Base-by-base conservation (phyloP, 192 early-diverging fungal species). In the Backusella australiensis region DNA sequence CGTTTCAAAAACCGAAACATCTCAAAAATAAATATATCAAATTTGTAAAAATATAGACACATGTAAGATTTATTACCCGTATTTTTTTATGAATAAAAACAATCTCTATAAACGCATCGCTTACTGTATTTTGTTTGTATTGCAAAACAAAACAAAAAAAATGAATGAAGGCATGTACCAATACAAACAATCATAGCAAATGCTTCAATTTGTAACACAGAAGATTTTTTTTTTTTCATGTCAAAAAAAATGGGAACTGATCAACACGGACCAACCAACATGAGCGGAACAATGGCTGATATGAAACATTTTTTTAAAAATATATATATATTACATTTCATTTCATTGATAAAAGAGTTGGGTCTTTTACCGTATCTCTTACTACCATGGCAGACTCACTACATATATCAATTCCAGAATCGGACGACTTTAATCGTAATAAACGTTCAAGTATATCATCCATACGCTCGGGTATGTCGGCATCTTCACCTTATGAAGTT, bases 1-100 rank as follows among this genome's bases (percentile, higher is more conserved):
- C 53, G 53, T 59, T 59, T 59, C 53, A 26, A 59, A 59, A 59
- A 59, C 53, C 23, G 53, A 59, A 59, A 59, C 53, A 59, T 59
- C 53, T 59, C n/a, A 59, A 59, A 59, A 59, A 59, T 53, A 19
- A 49, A 49, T n/a, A 49, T 49, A 19, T 19, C 17, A 17, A n/a
- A 19, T 49, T 49, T 49, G 19, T 49, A 49, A 44, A 17, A 44
- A 15, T 44, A 44, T 23, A 53, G 17, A 53, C 23, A n/a, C 17
- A 17, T 8, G 52, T 53, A 23, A 53, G 21, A 53, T 3, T 49
- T 49, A 49, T 49, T 49, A 7, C 17, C 19, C 46, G 19, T 49
- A 49, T 49, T 17, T 49, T 4, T 49, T 49, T 39, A 39, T 39
- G 38, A 39, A 39, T 39, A 39, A 39, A 39, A 39, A 39, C 9